Evolutionary conservation across 2,329 filamentous ascomycete genomes (phyloP), one percentile per base, ranked within the genome.

Genomic region (Cladophialophora exuberans): DNA sequence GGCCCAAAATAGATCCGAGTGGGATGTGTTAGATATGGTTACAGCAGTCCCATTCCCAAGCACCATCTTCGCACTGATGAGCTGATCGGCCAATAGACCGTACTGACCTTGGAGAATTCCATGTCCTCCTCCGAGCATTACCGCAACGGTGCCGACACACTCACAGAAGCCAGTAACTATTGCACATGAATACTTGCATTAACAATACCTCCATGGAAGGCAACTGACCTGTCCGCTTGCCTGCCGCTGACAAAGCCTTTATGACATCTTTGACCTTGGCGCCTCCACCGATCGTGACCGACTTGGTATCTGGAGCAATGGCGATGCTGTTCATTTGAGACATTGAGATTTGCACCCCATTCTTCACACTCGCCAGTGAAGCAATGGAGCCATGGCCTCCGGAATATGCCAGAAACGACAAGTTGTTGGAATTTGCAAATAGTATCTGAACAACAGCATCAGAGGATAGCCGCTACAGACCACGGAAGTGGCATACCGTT

Each of bases 81-180:
- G 74, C 46, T 84, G 76, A 57, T 85, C 83, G 0, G 76, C 66
- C 2, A 80, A 67, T 2, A 84, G 73, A 1, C 82, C 81, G 55
- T 83, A 69, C 25, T 71, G 28, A 13, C 28, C 28, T 13, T 31
- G 28, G 28, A 31, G 28, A 13, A 31, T 7, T 26, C 82, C 81
- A 65, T 82, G 77, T 3, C 83, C 82, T 51, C 83, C 83, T 2
- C 83, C 83, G 0, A 85, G 74, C 0, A 71, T 79, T 0, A 79
- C 80, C 0, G 76, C 78, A 1, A 79, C 59, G 35, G 72, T 63
- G 47, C 77, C 73, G 23, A 76, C 73, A 57, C 79, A 83, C 66
- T 81, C 79, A 61, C 81, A 83, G 6, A 59, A 56, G 35, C 67
- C 67, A 25, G 67, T 68, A 6, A 64, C 66, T 69, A n/a, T n/a